These are phyloP conservation scores for Ogataea philodendri DNA, from an alignment of 805 yeast genomes.

Conservation along the genomic window DNA sequence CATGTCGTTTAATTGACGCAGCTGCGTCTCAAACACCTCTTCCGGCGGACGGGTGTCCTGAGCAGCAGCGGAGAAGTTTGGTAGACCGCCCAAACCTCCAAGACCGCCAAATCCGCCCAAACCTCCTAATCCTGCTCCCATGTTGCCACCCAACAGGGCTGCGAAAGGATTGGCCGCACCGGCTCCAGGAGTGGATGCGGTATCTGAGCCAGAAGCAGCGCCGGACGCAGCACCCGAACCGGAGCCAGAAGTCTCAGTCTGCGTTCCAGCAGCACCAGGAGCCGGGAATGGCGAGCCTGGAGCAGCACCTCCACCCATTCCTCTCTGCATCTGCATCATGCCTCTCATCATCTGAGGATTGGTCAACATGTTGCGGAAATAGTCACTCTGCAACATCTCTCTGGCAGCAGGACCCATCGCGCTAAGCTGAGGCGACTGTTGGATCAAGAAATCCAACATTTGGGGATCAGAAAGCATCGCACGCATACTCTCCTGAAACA, in stretches of 20 bases:
- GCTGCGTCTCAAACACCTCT: conserved; percentile 68
- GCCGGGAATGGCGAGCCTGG: conserved; percentile 42
- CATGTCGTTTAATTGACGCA: conserved; percentile 76
- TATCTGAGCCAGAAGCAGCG: conserved; percentile 2
- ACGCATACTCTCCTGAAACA: conserved; percentile 77
- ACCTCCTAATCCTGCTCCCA: conserved; percentile 29
- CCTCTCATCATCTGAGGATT: conserved; percentile 85
- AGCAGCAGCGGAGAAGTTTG: conserved; percentile 63
- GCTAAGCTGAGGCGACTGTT: conserved; percentile 79
- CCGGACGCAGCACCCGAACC: conserved; percentile 18
- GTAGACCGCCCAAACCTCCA: conserved; percentile 48
- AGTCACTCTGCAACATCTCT: conserved; percentile 79
- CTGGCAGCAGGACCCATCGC: conserved; percentile 89
- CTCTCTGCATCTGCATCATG: conserved; percentile 72
- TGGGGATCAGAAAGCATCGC: conserved; percentile 83
- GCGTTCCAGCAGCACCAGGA: conserved; percentile 40
- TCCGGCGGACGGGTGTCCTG: conserved; percentile 74
- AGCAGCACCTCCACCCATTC: conserved; percentile 38
- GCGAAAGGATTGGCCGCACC: conserved; percentile 45
- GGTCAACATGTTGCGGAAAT: conserved; percentile 72
- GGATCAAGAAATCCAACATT: conserved; percentile 78
- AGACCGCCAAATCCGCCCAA: conserved; percentile 32
- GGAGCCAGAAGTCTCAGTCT: conserved; percentile 21
- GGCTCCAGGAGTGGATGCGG: conserved; percentile 15
- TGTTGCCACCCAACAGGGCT: conserved; percentile 32